Conservation (phyloP, 768 basidiomycete genomes). For the Dentipellis sp. region DNA sequence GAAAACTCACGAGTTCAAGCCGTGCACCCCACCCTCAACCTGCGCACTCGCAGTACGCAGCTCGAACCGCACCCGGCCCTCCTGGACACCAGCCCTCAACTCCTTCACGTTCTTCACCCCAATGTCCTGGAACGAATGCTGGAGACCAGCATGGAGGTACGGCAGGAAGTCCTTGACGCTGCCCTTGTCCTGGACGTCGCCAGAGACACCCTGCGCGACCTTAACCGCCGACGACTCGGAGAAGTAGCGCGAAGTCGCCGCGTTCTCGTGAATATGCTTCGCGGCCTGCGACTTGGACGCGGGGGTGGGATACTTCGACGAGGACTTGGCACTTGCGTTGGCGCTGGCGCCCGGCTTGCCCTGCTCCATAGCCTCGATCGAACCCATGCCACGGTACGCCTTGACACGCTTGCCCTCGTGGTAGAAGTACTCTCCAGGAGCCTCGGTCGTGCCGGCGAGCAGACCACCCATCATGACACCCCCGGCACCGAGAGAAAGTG, state of each 20-base stretch:
- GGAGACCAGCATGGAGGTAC: constrained; percentile 71
- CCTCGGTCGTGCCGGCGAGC: constrained; percentile 92
- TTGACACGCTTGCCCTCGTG: constrained; percentile 99
- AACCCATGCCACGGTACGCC: constrained; percentile 96
- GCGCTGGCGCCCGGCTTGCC: constrained; percentile 37
- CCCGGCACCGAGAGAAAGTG: constrained; percentile 84
- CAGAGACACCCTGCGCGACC: constrained; percentile 94
- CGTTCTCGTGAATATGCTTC: constrained; percentile 63
- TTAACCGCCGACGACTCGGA: constrained; percentile 88
- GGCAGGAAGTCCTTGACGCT: constrained; percentile 89
- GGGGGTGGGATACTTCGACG: constrained; percentile 37
- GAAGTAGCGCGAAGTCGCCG: constrained; percentile 94
- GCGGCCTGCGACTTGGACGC: constrained; percentile 24
- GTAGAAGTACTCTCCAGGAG: constrained; percentile 98
- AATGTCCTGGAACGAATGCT: constrained; percentile 93
- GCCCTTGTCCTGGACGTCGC: constrained; percentile 97
- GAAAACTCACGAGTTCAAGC: constrained; percentile 78
- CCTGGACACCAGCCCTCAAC: constrained; percentile 55
- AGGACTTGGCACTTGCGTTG: constrained; percentile 14
- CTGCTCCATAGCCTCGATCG: constrained; percentile 78
- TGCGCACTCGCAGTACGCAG: constrained; percentile 91
- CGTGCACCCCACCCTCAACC: constrained; percentile 93
- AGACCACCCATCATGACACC: constrained; percentile 99
- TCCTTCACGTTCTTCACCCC: constrained; percentile 63
- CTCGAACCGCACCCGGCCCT: constrained; percentile 78